Percentiles rank a stretch among this genome's conserved stretches.
phyloP scores from a whole-genome alignment of 176 grass and related monocot genomes.

The Zea mays region DNA sequence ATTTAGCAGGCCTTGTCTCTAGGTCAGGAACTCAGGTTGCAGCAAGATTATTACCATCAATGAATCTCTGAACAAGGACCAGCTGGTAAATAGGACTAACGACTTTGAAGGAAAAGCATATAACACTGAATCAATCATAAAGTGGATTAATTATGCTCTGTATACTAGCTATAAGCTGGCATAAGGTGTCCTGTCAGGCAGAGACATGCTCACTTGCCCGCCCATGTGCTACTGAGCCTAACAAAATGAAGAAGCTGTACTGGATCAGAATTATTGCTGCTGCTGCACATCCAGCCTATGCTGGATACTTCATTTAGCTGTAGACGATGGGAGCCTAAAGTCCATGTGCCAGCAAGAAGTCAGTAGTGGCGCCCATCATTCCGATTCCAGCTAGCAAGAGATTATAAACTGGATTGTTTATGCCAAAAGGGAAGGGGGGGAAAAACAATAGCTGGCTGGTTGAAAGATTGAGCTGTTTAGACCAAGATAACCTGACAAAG shows the following conservation, averaged over 20 bases:
- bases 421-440: background rate
- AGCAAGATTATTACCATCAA: conserved; percentile 1
- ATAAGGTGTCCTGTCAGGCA: conserved; percentile 42
- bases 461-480: background rate
- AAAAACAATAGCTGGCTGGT: background rate
- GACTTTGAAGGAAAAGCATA: conserved; percentile 5
- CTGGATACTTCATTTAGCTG: conserved; percentile 22
- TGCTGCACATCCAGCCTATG: conserved; percentile 34
- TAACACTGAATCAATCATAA: conserved; percentile 12
- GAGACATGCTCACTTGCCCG: conserved; percentile 33
- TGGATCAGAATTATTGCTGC: conserved; percentile 46
- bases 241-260: conserved; percentile 39
- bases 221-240: conserved; percentile 41
- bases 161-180: conserved; percentile 13
- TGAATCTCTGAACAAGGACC: background rate
- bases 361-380: conserved; percentile 1
- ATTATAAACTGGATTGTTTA: background rate
- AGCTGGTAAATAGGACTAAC: background rate
- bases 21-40: background rate
- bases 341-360: conserved; percentile 15
- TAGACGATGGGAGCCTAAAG: conserved; percentile 26
- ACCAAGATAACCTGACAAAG: conserved; percentile 2
- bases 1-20: conserved; percentile 18
- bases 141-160: conserved; percentile 9
- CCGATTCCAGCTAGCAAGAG: background rate